Conservation (phyloP, 352 stramenopile species). For the Pythium guiyangense region DNA sequence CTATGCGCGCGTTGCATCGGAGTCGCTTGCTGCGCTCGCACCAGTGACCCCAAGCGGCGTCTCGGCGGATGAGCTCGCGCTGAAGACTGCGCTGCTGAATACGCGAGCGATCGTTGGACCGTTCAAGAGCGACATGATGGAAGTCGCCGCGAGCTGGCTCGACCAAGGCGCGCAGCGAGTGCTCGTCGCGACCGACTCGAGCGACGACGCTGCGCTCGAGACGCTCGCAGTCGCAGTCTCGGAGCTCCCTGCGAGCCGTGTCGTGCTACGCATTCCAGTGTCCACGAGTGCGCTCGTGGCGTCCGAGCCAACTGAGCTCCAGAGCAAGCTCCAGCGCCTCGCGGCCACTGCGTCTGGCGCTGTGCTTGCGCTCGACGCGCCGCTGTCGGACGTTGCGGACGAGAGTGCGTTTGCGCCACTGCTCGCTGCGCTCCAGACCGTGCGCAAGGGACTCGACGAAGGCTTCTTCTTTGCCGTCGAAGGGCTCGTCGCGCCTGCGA, state of each 20-base stretch:
- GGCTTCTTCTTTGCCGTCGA: constrained; percentile 53
- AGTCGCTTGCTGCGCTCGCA: constrained; percentile 28
- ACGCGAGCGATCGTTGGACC: constrained; percentile 52
- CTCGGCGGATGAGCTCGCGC: constrained; percentile 20
- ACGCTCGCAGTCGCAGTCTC: constrained; percentile 50
- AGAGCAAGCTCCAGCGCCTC: constrained; percentile 36
- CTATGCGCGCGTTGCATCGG: constrained; percentile 25
- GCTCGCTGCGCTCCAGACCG: constrained; percentile 22
- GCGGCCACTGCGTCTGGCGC: constrained; percentile 31
- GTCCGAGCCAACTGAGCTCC: constrained; percentile 9
- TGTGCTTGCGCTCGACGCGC: constrained; percentile 31
- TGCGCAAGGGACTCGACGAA: constrained; percentile 44
- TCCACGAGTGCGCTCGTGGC: constrained; percentile 20
- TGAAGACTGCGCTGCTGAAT: constrained; percentile 43
- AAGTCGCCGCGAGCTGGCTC: constrained; percentile 49
- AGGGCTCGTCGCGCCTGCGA: constrained; percentile 15
- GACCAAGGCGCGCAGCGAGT: constrained; percentile 57
- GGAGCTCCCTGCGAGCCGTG: constrained; percentile 52
- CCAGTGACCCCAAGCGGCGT: constrained; percentile 3
- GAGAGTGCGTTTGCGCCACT: constrained; percentile 16
- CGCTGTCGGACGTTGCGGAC: constrained; percentile 3
- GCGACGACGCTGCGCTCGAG: constrained; percentile 42
- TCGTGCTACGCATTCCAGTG: constrained; percentile 58
- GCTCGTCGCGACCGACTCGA: constrained; percentile 42
- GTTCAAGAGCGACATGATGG: constrained; percentile 56